Base-by-base conservation (phyloP, 1,284 basidiomycete genomes). In the Pisolithus thermaeus region DNA sequence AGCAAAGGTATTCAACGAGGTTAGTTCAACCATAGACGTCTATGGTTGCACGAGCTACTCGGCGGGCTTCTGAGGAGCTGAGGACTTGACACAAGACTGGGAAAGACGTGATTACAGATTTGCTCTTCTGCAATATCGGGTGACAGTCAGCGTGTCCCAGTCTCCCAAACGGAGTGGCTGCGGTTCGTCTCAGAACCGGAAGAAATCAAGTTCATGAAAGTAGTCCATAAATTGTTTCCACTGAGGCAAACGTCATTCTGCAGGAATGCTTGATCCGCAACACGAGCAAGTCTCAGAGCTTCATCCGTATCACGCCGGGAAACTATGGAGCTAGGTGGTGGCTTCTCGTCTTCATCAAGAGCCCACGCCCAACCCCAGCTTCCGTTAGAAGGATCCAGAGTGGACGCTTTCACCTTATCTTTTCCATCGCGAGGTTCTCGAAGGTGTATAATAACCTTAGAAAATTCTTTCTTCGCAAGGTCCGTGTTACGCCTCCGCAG, bases 321-420 rank as follows among this genome's bases (percentile, higher is more conserved):
- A 30, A 87, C 85, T 58, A 92, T 89, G 55, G 87, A 90, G 59
- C 85, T 88, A 4, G 90, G 84, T 7, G 90, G 90, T 6, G 90
- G 90, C 27, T 73, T 73, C 66, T 92, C 90, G 48, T 82, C 75
- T n/a, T 70, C 75, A 57, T 87, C 83, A 51, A 90, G 65, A 20
- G 81, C 84, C 89, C 84, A 92, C 16, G 83, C 81, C 81, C 84
- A 89, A 45, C 72, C 75, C 83, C 80, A 86, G 56, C 74, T 75
- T 22, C 74, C 78, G 32, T 74, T 72, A 6, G 74, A 70, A 6
- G 67, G 67, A 43, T 74, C 61, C 28, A 78, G 56, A 50, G 81
- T 64, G 7, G 73, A 70, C 50, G 68, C 70, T 37, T 54, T 58
- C 42, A 49, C 56, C 22, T 54, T 42, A 60, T 58, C 48, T 57